These are phyloP conservation scores for Mycena indigotica DNA, from an alignment of 768 basidiomycete species.

Conservation along the genomic window DNA sequence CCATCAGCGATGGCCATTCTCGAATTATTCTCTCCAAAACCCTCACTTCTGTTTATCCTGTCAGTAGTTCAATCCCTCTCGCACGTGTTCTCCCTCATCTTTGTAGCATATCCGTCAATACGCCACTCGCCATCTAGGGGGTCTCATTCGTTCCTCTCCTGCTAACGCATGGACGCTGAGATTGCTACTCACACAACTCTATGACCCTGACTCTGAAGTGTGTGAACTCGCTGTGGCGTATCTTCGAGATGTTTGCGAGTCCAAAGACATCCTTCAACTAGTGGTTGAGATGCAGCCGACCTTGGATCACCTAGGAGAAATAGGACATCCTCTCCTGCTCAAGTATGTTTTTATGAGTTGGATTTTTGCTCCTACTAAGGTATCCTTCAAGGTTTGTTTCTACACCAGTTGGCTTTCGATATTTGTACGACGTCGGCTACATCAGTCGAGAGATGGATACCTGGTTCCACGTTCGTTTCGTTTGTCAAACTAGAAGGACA, in stretches of 20 bases:
- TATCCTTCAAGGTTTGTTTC: constrained; percentile 78
- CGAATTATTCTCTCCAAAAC: constrained; percentile 93
- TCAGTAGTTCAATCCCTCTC: constrained; percentile 33
- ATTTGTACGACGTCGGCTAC: constrained; percentile 88
- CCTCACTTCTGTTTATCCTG: constrained; percentile 90
- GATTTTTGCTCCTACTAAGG: neutral
- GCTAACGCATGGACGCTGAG: constrained; percentile 88
- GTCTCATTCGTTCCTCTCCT: constrained; percentile 67
- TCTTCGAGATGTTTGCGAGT: constrained; percentile 88
- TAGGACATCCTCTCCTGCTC: constrained; percentile 84
- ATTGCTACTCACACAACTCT: constrained; percentile 91
- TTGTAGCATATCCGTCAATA: constrained; percentile 81
- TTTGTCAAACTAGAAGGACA: neutral
- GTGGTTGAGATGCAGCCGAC: constrained; percentile 95
- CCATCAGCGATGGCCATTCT: constrained; percentile 84
- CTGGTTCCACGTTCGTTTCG: constrained; percentile 83
- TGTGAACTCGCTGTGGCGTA: constrained; percentile 88
- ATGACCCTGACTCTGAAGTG: constrained; percentile 89
- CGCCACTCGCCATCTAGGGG: constrained; percentile 85
- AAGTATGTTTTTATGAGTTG: constrained; percentile 54
- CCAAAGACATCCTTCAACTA: constrained; percentile 78
- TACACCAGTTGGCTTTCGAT: constrained; percentile 88
- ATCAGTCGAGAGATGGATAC: constrained; percentile 94
- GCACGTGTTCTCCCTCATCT: constrained; percentile 8
- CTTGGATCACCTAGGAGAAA: constrained; percentile 92